Base-by-base conservation (phyloP, 2,329 filamentous ascomycete species). In the Talaromyces sp. region DNA sequence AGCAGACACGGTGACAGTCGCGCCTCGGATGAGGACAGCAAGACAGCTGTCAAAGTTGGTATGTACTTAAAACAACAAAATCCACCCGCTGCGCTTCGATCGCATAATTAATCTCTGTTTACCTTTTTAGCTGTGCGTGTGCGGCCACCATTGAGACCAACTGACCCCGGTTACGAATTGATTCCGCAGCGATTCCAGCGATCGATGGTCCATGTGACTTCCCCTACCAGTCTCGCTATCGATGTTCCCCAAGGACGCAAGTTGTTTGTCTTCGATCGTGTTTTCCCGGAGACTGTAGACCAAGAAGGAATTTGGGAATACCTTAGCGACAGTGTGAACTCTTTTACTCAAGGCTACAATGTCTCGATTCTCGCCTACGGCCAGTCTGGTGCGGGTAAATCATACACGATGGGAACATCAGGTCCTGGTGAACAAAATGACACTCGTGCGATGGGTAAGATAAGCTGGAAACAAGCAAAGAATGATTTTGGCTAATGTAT, bases 351-450 rank as follows among this genome's bases (percentile, higher is more conserved):
- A 75, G 95, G 95, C 63, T 99, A 98, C 85, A 99, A 99, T 86
- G 95, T 99, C 66, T 99, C 95, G 3, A 87, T 99, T 59, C 83
- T 99, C 72, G 95, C 95, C 57, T 99, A 99, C 74, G 95, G 95
- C 70, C 95, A 99, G 82, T 99, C 95, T 33, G 95, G 95, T 64
- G 93, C 95, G 11, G 95, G 95, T 71, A 99, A 99, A 81, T 98
- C 94, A 2, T 98, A 96, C 76, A 99, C 95, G 0, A 99, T 99
- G 95, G 95, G 95, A 65, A 99, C 95, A 0, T 93, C 94, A 0
- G 93, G 93, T 4, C 92, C 93, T 1, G 78, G 78, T 25, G 93
- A 97, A 73, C 90, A 96, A 73, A 84, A 82, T 31, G 85, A 94
- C 71, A 69, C 83, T 35, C 85, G 89, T 8, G 78, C 87, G 35